These are phyloP conservation scores for Clarireedia sp. DNA, from an alignment of 2,329 filamentous ascomycete species.

Conservation along the genomic window DNA sequence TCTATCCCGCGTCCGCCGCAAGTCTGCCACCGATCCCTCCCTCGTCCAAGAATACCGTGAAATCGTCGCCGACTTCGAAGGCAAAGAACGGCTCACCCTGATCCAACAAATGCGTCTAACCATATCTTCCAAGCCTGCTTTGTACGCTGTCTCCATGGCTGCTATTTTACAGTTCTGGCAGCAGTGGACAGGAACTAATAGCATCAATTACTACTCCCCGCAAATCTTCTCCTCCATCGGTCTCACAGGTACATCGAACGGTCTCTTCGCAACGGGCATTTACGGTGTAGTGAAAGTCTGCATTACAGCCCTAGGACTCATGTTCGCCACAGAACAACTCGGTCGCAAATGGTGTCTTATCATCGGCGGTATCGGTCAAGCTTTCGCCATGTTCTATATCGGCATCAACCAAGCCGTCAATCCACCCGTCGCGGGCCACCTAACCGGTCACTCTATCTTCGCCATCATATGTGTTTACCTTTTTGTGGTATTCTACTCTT, in stretches of 20 bases:
- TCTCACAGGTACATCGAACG: slow-evolving; percentile 46
- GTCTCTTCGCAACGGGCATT: slow-evolving; percentile 62
- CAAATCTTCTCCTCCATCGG: slow-evolving; percentile 60
- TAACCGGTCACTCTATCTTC: slow-evolving; percentile 38
- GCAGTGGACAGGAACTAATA: slow-evolving; percentile 51
- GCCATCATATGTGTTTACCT: slow-evolving; percentile 63
- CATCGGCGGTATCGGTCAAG: slow-evolving; percentile 47
- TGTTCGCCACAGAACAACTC: slow-evolving; percentile 56
- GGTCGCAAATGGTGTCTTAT: slow-evolving; percentile 51
- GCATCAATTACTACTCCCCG: slow-evolving; percentile 56
- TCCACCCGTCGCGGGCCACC: slow-evolving; percentile 36
- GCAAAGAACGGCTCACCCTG: slow-evolving; percentile 38
- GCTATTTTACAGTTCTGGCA: slow-evolving; percentile 50
- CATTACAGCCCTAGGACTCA: slow-evolving; percentile 53
- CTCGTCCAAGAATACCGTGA: slow-evolving; percentile 40
- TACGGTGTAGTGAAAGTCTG: slow-evolving; percentile 63
- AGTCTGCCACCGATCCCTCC: slow-evolving; percentile 45
- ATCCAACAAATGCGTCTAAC: slow-evolving; percentile 28
- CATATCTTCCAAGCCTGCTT: slow-evolving; percentile 14
- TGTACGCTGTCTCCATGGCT: slow-evolving; percentile 39
- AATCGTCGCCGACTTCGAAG: slow-evolving; percentile 39
- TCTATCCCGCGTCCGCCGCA: slow-evolving; percentile 42
- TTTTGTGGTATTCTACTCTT: slow-evolving; percentile 60
- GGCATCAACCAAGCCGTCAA: slow-evolving; percentile 45
- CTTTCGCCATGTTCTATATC: slow-evolving; percentile 56